Percentiles rank a stretch among this genome's conserved stretches.
These are phyloP conservation scores for Schizochytrium sp. DNA, from an alignment of 108 stramenopile genomes.

Conservation along the genomic window DNA sequence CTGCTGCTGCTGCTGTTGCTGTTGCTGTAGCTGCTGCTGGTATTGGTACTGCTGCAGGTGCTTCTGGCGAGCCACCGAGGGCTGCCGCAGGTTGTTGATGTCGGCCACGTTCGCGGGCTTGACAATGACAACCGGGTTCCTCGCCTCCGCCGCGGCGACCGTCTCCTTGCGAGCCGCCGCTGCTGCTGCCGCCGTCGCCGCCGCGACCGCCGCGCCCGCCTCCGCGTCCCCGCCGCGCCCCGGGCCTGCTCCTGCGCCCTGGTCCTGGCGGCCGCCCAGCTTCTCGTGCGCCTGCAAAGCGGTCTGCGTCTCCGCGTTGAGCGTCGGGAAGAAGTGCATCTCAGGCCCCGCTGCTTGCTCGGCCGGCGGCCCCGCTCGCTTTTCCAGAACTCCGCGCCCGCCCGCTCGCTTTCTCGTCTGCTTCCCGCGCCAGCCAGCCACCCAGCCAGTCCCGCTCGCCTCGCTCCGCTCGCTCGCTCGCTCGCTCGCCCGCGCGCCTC, in stretches of 20 bases:
- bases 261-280: background rate
- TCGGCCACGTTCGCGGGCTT: background rate
- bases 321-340: background rate
- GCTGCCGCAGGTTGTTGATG: background rate
- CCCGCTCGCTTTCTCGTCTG: background rate
- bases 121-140: too few relatives aligned
- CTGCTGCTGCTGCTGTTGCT: too few relatives aligned
- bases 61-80: background rate
- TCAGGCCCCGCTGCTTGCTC: background rate
- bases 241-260: background rate
- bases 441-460: background rate
- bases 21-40: too few relatives aligned
- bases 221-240: background rate
- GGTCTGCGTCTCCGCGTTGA: background rate
- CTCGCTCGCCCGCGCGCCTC: background rate
- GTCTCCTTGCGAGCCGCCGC: background rate
- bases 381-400: background rate
- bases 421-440: background rate
- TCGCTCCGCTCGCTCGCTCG: background rate
- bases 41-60: too few relatives aligned
- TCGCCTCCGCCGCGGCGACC: background rate
- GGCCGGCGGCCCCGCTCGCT: background rate
- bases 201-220: background rate
- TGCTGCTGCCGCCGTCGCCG: background rate
- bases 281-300: background rate